Evolutionary conservation across 148 eudicot genomes (phyloP).

Genomic region (Agrostemma githago): DNA sequence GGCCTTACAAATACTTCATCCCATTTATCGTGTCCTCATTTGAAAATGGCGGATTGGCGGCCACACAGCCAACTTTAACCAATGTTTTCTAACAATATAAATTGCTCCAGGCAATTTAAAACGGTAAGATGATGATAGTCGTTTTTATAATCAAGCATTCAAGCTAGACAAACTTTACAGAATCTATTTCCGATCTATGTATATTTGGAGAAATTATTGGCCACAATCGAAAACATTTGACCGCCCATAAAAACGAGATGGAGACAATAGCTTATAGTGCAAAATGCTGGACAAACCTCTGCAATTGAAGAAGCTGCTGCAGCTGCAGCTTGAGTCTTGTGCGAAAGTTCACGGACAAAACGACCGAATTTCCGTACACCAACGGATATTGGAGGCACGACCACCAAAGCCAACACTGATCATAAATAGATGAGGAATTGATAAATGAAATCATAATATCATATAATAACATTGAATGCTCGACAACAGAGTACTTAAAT

Average conservation of each 20-base stretch:
- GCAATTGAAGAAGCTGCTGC: conserved; percentile 94
- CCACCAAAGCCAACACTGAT: conserved; percentile 70
- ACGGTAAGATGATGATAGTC: neutral
- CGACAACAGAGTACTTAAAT: neutral
- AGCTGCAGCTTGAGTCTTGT: conserved; percentile 91
- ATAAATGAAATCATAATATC: neutral
- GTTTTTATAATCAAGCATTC: too few relatives aligned
- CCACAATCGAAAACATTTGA: neutral
- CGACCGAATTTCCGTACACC: conserved; percentile 81
- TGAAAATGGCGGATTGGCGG: neutral
- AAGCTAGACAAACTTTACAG: neutral
- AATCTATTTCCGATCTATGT: neutral
- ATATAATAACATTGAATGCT: neutral
- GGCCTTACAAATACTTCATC: neutral
- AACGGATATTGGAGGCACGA: conserved; percentile 74
- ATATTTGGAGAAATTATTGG: neutral
- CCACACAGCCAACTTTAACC: neutral
- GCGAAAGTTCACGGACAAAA: conserved; percentile 77
- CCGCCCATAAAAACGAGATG: neutral
- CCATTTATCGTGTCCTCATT: neutral
- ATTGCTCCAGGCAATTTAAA: neutral
- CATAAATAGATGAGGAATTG: neutral
- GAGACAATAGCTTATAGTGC: neutral
- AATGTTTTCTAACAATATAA: neutral
- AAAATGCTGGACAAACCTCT: conserved; percentile 45